Conservation (phyloP, 305 asterid species). For the Plantago coronopus region DNA sequence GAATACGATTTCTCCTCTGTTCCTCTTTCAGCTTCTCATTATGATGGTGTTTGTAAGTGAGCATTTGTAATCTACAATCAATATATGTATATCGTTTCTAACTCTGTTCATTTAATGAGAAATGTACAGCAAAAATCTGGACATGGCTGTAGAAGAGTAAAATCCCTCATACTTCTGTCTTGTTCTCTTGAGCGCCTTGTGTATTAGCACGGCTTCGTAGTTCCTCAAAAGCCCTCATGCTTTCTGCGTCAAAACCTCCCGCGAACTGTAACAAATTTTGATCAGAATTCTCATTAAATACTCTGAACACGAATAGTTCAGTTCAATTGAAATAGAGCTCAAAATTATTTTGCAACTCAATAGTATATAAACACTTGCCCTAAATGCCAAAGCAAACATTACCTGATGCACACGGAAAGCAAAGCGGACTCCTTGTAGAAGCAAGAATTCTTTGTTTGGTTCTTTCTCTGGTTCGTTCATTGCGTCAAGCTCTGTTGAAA, state of each 20-base stretch:
- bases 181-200: conserved; percentile 45
- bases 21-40: background rate
- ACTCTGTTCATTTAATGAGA: conserved; percentile 24
- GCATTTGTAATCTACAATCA: conserved; percentile 27
- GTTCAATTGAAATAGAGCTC: background rate
- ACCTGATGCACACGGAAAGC: conserved; percentile 99
- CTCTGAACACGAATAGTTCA: too few species aligned
- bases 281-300: too few species aligned
- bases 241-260: conserved; percentile 99
- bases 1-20: background rate
- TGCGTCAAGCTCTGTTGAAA: conserved; percentile 81
- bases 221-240: conserved; percentile 99
- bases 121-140: conserved; percentile 31
- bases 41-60: conserved; percentile 18
- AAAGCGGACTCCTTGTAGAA: conserved; percentile 94
- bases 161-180: conserved; percentile 36
- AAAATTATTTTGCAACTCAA: background rate
- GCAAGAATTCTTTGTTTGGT: conserved; percentile 88
- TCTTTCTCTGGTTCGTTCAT: conserved; percentile 80
- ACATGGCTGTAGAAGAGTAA: background rate
- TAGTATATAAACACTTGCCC: too few species aligned
- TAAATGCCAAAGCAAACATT: background rate
- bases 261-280: conserved; percentile 60
- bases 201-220: conserved; percentile 67
- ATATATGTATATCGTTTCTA: conserved; percentile 24